These are phyloP conservation scores for Aegle marmelos DNA, from an alignment of 345 rosid species.

Conservation along the genomic window DNA sequence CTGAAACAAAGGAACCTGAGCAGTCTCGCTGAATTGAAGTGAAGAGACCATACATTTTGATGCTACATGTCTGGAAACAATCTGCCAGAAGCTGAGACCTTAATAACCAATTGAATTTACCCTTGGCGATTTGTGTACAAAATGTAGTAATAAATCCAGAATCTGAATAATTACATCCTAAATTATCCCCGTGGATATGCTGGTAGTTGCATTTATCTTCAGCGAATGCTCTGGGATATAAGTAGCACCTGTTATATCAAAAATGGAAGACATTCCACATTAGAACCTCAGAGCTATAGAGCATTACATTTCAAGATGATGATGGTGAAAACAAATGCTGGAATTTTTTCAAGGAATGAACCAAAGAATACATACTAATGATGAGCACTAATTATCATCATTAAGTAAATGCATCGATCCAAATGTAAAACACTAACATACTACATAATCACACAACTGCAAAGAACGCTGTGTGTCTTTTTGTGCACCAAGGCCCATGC, in stretches of 20 bases:
- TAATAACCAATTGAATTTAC: neutral
- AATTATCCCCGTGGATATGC: constrained; percentile 70
- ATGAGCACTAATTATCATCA: too few relatives aligned
- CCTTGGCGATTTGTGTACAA: constrained; percentile 19
- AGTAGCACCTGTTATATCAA: constrained; percentile 63
- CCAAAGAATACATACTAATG: constrained; percentile 4
- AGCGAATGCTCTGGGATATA: constrained; percentile 85
- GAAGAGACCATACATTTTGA: neutral
- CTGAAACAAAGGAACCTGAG: constrained; percentile 8
- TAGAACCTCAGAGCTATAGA: neutral
- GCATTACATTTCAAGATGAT: neutral
- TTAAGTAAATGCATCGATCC: too few relatives aligned
- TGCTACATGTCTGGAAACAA: neutral
- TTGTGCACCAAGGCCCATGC: neutral
- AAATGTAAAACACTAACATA: too few relatives aligned
- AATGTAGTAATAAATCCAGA: constrained; percentile 5
- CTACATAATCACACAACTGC: too few relatives aligned
- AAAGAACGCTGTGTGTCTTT: neutral
- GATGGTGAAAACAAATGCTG: neutral
- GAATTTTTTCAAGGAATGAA: neutral
- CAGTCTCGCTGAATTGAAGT: neutral
- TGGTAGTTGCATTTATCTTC: constrained; percentile 89
- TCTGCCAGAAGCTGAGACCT: neutral
- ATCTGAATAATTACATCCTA: constrained; percentile 22
- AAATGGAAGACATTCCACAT: constrained; percentile 2